A percentile compares a stretch with the other conserved stretches of the same genome.
phyloP scores from a whole-genome alignment of 805 yeast genomes.

The Jamesozyma lodderae region DNA sequence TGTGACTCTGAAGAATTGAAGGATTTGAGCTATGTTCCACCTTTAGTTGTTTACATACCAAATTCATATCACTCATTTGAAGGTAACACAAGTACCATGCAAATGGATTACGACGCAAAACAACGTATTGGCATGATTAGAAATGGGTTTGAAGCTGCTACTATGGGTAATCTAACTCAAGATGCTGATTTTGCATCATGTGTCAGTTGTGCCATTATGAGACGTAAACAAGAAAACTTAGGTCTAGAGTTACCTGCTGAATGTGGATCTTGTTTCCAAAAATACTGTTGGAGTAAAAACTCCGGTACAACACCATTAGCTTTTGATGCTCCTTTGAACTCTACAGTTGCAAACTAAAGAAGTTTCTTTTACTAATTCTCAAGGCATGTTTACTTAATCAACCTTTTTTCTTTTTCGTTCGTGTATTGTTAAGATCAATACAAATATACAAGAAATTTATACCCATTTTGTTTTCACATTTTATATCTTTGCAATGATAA shows the following conservation, averaged over 20 bases:
- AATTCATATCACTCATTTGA: constrained; percentile 56
- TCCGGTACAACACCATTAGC: no score
- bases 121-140: constrained; percentile 52
- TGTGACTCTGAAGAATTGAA: constrained; percentile 62
- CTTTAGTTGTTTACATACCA: constrained; percentile 66
- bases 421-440: no score
- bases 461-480: no score
- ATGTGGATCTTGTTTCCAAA: constrained; percentile 60
- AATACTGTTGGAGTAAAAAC: constrained; percentile 76
- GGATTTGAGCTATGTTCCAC: constrained; percentile 48
- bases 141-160: constrained; percentile 68
- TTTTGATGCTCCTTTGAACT: no score
- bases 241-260: constrained; percentile 52
- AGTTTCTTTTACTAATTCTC: no score
- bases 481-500: no score
- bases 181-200: constrained; percentile 66
- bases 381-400: no score
- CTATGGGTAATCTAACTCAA: constrained; percentile 56
- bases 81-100: constrained; percentile 64
- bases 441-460: no score
- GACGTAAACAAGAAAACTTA: constrained; percentile 65
- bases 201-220: constrained; percentile 73
- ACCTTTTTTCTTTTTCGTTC: no score
- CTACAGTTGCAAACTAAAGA: no score
- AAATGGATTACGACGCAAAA: constrained; percentile 49